These are phyloP conservation scores for Microbotryum scabiosae DNA, from an alignment of 1,284 basidiomycete genomes.

Conservation along the genomic window DNA sequence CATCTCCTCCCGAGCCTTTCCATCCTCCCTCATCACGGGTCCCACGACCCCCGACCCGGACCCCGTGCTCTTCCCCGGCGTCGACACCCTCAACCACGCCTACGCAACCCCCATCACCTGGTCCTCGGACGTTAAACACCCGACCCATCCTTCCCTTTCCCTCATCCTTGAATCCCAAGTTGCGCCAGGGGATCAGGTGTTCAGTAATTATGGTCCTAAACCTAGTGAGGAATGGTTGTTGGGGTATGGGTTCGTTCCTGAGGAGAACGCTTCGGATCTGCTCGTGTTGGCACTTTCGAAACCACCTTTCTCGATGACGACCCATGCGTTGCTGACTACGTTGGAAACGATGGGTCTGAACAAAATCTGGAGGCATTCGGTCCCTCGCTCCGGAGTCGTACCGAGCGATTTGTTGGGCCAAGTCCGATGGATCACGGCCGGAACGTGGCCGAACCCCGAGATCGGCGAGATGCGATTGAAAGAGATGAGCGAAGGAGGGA, in stretches of 20 bases:
- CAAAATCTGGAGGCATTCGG: constrained; percentile 9
- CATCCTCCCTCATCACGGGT: constrained; percentile 57
- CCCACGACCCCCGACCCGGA: constrained; percentile 36
- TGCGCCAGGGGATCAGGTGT: constrained; percentile 53
- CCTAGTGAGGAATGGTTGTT: constrained; percentile 78
- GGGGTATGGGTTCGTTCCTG: constrained; percentile 73
- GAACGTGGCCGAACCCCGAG: constrained; percentile 49
- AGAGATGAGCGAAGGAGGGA: constrained; percentile 56
- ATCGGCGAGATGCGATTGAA: constrained; percentile 53
- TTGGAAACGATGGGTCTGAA: constrained; percentile 4
- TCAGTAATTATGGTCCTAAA: constrained; percentile 81
- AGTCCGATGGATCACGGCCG: constrained; percentile 29
- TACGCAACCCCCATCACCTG: constrained; percentile 66
- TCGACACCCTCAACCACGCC: constrained; percentile 75
- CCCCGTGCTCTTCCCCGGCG: constrained; percentile 72
- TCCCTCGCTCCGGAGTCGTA: constrained; percentile 12
- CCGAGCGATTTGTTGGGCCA: constrained; percentile 30
- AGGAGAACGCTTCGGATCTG: constrained; percentile 68
- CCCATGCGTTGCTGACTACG: constrained; percentile 38
- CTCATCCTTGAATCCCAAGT: constrained; percentile 48
- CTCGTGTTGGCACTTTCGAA: constrained; percentile 59
- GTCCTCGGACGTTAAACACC: constrained; percentile 45
- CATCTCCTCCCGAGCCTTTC: constrained; percentile 77
- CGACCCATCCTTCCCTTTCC: constrained; percentile 12
- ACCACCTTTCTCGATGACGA: constrained; percentile 3